phyloP scores from a whole-genome alignment of 345 rosid species.

The Conringia planisiliqua region DNA sequence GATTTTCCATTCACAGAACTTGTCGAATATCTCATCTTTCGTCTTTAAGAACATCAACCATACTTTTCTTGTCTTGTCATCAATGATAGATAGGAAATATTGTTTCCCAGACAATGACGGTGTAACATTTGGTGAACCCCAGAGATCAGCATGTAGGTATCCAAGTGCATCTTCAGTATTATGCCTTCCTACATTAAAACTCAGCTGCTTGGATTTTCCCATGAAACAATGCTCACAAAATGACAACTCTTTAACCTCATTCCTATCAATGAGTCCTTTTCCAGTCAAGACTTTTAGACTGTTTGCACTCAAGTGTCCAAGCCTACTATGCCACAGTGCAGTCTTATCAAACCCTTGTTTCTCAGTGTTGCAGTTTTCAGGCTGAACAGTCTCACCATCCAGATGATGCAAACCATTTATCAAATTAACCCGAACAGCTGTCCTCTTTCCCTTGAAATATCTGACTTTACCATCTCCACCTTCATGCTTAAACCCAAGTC shows the following conservation, averaged over 20 bases:
- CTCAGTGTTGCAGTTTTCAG: too few relatives aligned
- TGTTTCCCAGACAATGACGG: not conserved
- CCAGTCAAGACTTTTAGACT: too few relatives aligned
- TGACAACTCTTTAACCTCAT: not conserved
- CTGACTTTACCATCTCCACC: not conserved
- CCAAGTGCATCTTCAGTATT: too few relatives aligned
- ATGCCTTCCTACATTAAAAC: not conserved
- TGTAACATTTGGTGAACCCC: not conserved
- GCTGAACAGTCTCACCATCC: too few relatives aligned
- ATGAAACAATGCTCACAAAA: not conserved
- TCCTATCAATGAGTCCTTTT: not conserved
- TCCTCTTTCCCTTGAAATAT: not conserved
- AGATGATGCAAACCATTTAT: too few relatives aligned
- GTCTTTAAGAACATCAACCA: too few relatives aligned
- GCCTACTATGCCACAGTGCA: too few relatives aligned
- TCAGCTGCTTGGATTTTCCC: not conserved
- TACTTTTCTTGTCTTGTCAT: too few relatives aligned
- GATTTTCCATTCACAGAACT: too few relatives aligned
- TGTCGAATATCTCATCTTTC: too few relatives aligned
- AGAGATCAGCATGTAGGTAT: not conserved
- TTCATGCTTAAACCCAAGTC: not conserved
- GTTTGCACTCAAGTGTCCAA: not conserved
- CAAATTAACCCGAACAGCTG: not conserved
- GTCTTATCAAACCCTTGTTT: too few relatives aligned
- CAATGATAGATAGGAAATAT: not conserved